Percentiles rank a stretch among this genome's conserved stretches.
Conservation (phyloP, 2,329 filamentous ascomycete genomes). For the Fusarium abutilonis region DNA sequence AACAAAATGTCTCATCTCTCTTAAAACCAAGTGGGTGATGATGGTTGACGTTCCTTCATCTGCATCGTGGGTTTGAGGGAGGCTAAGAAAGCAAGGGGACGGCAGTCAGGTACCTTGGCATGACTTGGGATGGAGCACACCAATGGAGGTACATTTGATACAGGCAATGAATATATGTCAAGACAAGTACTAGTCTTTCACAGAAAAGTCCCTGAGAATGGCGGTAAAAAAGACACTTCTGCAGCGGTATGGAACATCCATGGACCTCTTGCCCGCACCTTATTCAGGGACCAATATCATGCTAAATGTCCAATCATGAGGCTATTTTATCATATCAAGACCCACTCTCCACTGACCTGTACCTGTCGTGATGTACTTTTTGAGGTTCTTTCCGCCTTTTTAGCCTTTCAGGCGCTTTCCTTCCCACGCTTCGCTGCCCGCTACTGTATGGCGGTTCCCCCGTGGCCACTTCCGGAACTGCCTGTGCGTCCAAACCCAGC, state of each 20-base stretch:
- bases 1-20: conserved; percentile 31
- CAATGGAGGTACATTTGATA: conserved; percentile 20
- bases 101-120: conserved; percentile 19
- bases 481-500: conserved; percentile 20
- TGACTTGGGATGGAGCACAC: conserved; percentile 1
- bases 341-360: conserved; percentile 15
- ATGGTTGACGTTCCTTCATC: conserved; percentile 35
- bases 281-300: conserved; percentile 36
- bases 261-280: conserved; percentile 13
- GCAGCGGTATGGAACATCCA: conserved; percentile 23
- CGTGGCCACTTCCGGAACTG: conserved; percentile 34
- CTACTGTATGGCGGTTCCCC: conserved; percentile 9
- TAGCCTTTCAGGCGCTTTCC: conserved; percentile 32
- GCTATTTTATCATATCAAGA: background rate
- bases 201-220: conserved; percentile 22
- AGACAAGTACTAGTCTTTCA: conserved; percentile 21
- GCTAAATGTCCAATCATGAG: conserved; percentile 23
- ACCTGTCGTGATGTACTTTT: conserved; percentile 19
- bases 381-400: conserved; percentile 26
- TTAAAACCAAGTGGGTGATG: conserved; percentile 7
- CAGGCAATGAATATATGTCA: conserved; percentile 2
- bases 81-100: conserved; percentile 34
- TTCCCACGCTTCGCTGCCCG: conserved; percentile 21
- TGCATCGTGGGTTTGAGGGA: conserved; percentile 29
- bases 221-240: conserved; percentile 31